A percentile compares a stretch with the other conserved stretches of the same genome.
These are phyloP conservation scores for Nidularia sp. DNA, from an alignment of 768 basidiomycete genomes.

Conservation along the genomic window DNA sequence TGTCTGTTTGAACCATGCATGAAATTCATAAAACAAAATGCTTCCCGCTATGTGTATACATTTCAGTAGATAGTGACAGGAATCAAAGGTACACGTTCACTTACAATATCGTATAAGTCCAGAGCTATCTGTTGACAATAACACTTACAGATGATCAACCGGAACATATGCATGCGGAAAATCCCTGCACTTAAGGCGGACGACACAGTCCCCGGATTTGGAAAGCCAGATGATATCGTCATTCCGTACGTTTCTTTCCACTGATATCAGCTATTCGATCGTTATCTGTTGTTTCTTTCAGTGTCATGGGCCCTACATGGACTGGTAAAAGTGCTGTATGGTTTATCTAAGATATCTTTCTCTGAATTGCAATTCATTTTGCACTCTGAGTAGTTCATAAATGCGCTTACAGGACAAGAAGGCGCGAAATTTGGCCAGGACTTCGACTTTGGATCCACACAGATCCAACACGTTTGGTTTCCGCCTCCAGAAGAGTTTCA, in stretches of 20 bases:
- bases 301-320: slow-evolving; percentile 14
- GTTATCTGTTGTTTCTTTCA: neutral
- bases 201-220: neutral
- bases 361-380: neutral
- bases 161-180: too few species aligned
- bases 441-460: slow-evolving; percentile 4
- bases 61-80: too few species aligned
- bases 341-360: neutral
- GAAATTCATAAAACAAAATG: too few species aligned
- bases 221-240: slow-evolving; percentile 2
- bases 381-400: slow-evolving; percentile 11
- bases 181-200: too few species aligned
- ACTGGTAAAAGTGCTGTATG: slow-evolving; percentile 15
- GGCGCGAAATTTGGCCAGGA: slow-evolving; percentile 8
- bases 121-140: too few species aligned
- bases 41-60: too few species aligned
- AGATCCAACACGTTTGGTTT: slow-evolving; percentile 1
- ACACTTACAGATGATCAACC: too few species aligned
- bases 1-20: too few species aligned
- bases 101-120: too few species aligned
- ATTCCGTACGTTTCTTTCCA: slow-evolving; percentile 5
- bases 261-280: neutral
- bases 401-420: slow-evolving; percentile 4
- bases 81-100: too few species aligned
- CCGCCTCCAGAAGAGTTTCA: neutral